Evolutionary conservation across 129 eudicot species (phyloP), one percentile per base, ranked within the genome.

Genomic region (Flaveria robusta): DNA sequence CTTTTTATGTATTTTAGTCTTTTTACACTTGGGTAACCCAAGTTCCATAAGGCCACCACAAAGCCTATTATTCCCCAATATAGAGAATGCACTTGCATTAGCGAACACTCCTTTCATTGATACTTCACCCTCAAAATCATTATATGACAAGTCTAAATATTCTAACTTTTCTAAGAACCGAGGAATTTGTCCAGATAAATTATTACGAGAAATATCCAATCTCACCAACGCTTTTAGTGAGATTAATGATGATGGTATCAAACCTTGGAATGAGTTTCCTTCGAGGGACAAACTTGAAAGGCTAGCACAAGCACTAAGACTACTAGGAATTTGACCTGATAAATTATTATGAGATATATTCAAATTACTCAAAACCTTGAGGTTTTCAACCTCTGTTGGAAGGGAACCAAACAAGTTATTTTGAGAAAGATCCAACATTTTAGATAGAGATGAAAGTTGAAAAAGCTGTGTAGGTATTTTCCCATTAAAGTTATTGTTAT

Each of bases 21-120:
- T 42, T 9, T 58, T 74, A 55, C 78, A 58, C 58, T 59, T 58
- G 0, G 56, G 56, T 20, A 74, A 60, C 41, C 69, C 24, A 59
- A 74, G 69, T 23, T 51, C 76, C 16, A 34, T n/a, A 62, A 71
- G 2, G 16, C 76, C 52, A 68, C 47, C 70, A 66, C 70, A 66
- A 66, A 66, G 49, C 46, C 49, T 29, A 34, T 20, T 31, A 47
- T 31, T 66, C 12, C 70, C 20, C 24, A 31, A 4, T 0, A 66
- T 6, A 4, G 24, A 66, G 13, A 66, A 39, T 5, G 22, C 70
- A 66, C 23, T 66, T 29, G 20, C 5, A 66, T 66, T 66, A 12
- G 11, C 26, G 2, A 68, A 68, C 27, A 63, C 68, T 63, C 20
- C 22, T 26, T 1, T 1, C 9, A 14, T 63, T 5, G 68, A 42